Base-by-base conservation (phyloP, 805 yeast genomes). In the Kluyveromyces starmeri region DNA sequence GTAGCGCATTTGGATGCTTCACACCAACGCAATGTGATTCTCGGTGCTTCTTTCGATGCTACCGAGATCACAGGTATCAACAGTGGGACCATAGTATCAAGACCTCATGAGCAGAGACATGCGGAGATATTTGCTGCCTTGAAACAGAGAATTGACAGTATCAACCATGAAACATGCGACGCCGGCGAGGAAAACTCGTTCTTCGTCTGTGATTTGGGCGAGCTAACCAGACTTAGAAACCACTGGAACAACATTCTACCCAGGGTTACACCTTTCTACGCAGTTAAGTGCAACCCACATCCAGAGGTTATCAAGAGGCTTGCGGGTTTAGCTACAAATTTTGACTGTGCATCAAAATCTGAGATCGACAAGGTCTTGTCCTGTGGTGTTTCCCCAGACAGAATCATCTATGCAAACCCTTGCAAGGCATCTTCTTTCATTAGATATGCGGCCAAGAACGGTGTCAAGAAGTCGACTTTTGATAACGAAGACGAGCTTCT, bases 211-310 rank as follows among this genome's bases (percentile, higher is more conserved):
- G 95, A 89, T 59, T 59, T 85, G 41, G 84, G 83, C 19, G 78
- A 80, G 48, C 70, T 92, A 22, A 65, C 64, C 40, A 68, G 78
- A 38, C 68, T 85, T 36, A 68, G 68, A 40, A 42, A 58, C n/a
- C 62, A 73, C 26, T 89, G 97, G 96, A 51, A 55, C 19, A 33
- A 45, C 15, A 55, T 64, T 25, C 65, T 89, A 49, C 95, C 96
- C 14, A 64, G 77, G 28, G 78, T 89, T 23, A 70, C 72, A 37
- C 95, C 96, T n/a, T 79, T 71, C 52, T 89, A 88, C 59, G 98
- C 98, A 13, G 92, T 89, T 46, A 89, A 89, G 61, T 89, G 97
- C 64, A 89, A 89, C 65, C 81, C 86, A 24, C 78, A 85, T 53
- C 47, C 62, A 5, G 62, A 62, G 36, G 75, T 89, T 9, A 55